A percentile compares a stretch with the other conserved stretches of the same genome.
Evolutionary conservation across 257 asterid genomes (phyloP).

Genomic region (Lycium barbarum): DNA sequence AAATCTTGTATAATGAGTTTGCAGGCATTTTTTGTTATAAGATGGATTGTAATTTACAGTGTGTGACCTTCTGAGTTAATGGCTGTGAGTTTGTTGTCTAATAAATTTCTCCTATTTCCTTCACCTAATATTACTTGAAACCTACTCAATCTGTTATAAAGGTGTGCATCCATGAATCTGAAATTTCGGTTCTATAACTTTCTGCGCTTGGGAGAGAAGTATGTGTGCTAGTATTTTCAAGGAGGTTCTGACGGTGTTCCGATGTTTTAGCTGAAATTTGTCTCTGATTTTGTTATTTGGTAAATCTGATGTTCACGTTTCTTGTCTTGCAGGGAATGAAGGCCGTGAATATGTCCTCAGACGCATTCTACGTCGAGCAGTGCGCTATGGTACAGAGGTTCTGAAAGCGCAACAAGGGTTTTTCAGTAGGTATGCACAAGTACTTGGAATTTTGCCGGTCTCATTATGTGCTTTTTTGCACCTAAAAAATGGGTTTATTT

Average conservation of each 20-base stretch:
- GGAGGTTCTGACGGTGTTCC: neutral
- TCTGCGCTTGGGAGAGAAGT: neutral
- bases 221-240: neutral
- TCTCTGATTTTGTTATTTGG: slow-evolving; percentile 11
- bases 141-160: neutral
- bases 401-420: slow-evolving; percentile 86
- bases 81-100: neutral
- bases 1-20: slow-evolving; percentile 8
- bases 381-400: slow-evolving; percentile 97
- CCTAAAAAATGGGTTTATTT: neutral
- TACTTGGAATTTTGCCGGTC: neutral
- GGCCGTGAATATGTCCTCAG: slow-evolving; percentile 98
- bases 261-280: neutral
- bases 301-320: slow-evolving; percentile 22
- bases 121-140: neutral
- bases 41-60: neutral
- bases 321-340: slow-evolving; percentile 75
- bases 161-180: slow-evolving; percentile 20
- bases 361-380: slow-evolving; percentile 97
- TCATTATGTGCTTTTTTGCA: neutral
- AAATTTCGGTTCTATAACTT: neutral
- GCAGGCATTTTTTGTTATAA: neutral
- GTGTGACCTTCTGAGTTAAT: neutral
- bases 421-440: slow-evolving; percentile 70
- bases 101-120: slow-evolving; percentile 16